Evolutionary conservation across 2,329 filamentous ascomycete genomes (phyloP), one percentile per base, ranked within the genome.

Genomic region (Blastomyces gilchristii): DNA sequence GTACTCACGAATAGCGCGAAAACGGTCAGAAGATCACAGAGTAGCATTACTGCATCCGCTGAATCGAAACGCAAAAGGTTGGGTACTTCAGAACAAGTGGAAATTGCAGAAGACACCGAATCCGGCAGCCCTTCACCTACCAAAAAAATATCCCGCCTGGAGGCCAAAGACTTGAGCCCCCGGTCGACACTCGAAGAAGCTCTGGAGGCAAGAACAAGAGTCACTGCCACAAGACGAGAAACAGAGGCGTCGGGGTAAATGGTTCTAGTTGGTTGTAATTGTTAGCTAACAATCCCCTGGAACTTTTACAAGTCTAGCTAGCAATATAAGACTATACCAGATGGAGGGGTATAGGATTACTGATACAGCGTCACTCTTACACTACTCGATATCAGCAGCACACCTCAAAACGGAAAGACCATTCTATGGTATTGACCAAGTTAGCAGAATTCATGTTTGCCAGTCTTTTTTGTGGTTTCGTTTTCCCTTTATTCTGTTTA

Each of bases 1-100:
- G 52, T 54, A 53, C 41, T 50, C n/a, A 25, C 47, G 45, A 41
- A 31, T 34, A 62, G 63, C n/a, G 59, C 18, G 18, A 52, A 49
- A 49, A 43, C 41, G 8, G 11, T 47, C 39, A 49, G 41, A 34
- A 31, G 28, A 14, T 59, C 58, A 9, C 49, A 37, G 28, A 58
- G 54, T 3, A 58, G 43, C 37, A 37, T 61, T 28, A 61, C 16
- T 50, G 64, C 37, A 66, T 68, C 68, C 18, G 65, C 63, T 52
- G 71, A 71, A 4, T 65, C 68, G 34, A 71, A 68, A 63, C 66
- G 68, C 41, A 71, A 69, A 63, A 66, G 67, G 58, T 69, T 71
- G 6, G 47, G 63, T 4, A 65, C 61, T 39, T 61, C 63, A 34
- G 59, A 41, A 31, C 49, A 43, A n/a, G 45, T 25, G 28, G 60